phyloP scores from a whole-genome alignment of 345 rosid genomes.

The Salix suchowensis region DNA sequence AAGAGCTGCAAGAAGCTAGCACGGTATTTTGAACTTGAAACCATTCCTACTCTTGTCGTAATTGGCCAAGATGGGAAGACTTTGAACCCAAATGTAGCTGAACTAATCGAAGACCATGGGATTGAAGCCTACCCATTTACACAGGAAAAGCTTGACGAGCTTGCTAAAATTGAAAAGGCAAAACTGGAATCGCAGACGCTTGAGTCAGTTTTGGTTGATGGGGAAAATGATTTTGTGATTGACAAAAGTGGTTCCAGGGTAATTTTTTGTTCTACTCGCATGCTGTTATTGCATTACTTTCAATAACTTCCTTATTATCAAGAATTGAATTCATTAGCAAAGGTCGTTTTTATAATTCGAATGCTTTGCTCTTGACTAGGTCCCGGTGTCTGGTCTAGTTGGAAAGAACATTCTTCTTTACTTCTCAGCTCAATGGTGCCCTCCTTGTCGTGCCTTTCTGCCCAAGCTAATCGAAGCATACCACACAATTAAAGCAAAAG shows the following conservation, averaged over 20 bases:
- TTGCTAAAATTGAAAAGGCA: conserved; percentile 47
- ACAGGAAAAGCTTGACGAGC: conserved; percentile 42
- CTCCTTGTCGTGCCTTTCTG: conserved; percentile 55
- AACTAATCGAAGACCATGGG: conserved; percentile 60
- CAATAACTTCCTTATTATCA: too few relatives aligned
- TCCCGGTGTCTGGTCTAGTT: conserved; percentile 48
- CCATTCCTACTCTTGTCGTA: conserved; percentile 56
- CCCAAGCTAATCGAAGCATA: conserved; percentile 57
- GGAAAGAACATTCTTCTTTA: conserved; percentile 65
- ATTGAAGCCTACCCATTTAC: conserved; percentile 62
- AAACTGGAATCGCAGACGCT: conserved; percentile 52
- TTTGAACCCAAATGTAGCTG: conserved; percentile 47
- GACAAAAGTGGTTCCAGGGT: conserved; percentile 53
- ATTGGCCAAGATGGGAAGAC: conserved; percentile 74
- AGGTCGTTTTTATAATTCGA: too few relatives aligned
- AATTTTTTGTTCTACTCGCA: neutral
- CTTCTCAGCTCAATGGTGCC: conserved; percentile 75
- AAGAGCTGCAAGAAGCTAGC: conserved; percentile 39
- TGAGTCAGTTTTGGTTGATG: conserved; percentile 52
- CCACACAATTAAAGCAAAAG: conserved; percentile 49
- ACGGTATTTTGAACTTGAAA: conserved; percentile 48
- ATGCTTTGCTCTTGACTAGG: conserved; percentile 27
- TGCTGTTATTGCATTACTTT: too few relatives aligned
- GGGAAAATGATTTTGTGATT: conserved; percentile 53
- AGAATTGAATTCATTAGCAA: too few relatives aligned